Percentiles rank a stretch among this genome's conserved stretches.
Conservation (phyloP, 768 basidiomycete species). For the Wakefieldia striispora region DNA sequence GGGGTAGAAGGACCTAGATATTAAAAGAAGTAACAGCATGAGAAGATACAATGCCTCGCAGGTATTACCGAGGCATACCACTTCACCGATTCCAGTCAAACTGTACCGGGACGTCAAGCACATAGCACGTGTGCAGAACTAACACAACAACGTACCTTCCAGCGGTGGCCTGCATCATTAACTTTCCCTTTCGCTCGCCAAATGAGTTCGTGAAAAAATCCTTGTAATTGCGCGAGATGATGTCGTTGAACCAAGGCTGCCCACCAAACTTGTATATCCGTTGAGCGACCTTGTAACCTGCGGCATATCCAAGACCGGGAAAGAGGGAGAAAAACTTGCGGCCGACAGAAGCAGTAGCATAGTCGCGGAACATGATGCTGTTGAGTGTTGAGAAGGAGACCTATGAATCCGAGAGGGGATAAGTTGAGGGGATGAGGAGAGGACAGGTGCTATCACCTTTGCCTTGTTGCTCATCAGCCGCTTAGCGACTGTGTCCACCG, state of each 20-base stretch:
- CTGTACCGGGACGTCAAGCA: conserved; percentile 29
- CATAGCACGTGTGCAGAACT: background rate
- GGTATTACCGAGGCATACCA: conserved; percentile 48
- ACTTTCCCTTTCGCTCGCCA: conserved; percentile 93
- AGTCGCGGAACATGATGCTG: conserved; percentile 84
- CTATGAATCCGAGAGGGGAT: conserved; percentile 32
- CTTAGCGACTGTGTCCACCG: conserved; percentile 97
- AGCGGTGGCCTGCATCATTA: conserved; percentile 93
- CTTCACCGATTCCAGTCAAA: conserved; percentile 88
- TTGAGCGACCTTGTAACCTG: conserved; percentile 95
- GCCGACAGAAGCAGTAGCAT: conserved; percentile 63
- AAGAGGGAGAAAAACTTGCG: conserved; percentile 88
- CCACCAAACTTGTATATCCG: conserved; percentile 98
- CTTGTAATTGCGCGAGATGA: conserved; percentile 82
- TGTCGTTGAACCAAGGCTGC: conserved; percentile 95
- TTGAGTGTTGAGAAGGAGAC: conserved; percentile 63
- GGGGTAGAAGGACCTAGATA: conserved; percentile 79
- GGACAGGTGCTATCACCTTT: conserved; percentile 45
- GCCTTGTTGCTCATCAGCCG: conserved; percentile 97
- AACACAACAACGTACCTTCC: conserved; percentile 62
- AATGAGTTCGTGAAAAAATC: conserved; percentile 77
- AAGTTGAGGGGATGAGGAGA: background rate
- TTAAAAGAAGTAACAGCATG: background rate
- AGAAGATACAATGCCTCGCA: background rate
- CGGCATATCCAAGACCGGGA: conserved; percentile 96